These are phyloP conservation scores for Globisporangium lucens DNA, from an alignment of 352 stramenopile species.

Conservation along the genomic window DNA sequence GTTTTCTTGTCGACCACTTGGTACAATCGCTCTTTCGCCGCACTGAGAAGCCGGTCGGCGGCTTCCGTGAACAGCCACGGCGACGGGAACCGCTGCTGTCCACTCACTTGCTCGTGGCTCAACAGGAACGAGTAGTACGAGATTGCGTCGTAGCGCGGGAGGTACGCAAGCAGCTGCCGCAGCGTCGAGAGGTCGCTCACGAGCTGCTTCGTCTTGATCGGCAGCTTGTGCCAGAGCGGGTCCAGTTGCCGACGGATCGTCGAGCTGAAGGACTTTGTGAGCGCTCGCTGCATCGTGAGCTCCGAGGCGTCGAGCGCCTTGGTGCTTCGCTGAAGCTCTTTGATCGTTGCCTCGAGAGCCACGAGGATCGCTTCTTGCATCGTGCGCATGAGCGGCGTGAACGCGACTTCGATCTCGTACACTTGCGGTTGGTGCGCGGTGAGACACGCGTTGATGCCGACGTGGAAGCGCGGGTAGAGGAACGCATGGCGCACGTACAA, in stretches of 20 bases:
- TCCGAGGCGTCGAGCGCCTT: constrained; percentile 80
- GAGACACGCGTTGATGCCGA: constrained; percentile 86
- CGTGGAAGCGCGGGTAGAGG: constrained; percentile 96
- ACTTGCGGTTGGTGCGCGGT: constrained; percentile 87
- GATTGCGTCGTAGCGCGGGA: constrained; percentile 95
- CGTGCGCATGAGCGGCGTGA: constrained; percentile 90
- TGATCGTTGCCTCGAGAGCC: constrained; percentile 91
- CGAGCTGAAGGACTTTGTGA: constrained; percentile 77
- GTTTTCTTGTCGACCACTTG: constrained; percentile 65
- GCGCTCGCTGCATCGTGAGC: constrained; percentile 92
- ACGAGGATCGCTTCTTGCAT: constrained; percentile 95
- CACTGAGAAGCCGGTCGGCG: constrained; percentile 91
- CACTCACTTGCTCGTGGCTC: constrained; percentile 87
- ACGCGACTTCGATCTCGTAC: constrained; percentile 91
- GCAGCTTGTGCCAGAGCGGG: constrained; percentile 95
- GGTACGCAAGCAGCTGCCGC: constrained; percentile 87
- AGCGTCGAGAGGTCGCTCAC: constrained; percentile 78
- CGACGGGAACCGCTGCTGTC: constrained; percentile 80
- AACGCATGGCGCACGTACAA: constrained; percentile 92
- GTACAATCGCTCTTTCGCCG: constrained; percentile 93
- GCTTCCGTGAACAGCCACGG: constrained; percentile 94
- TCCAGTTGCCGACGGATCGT: constrained; percentile 91
- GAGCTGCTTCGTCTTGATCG: constrained; percentile 92
- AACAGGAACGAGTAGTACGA: constrained; percentile 95
- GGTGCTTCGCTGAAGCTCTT: constrained; percentile 89